Base-by-base conservation (phyloP, 345 rosid species). In the Aquilaria malaccensis region DNA sequence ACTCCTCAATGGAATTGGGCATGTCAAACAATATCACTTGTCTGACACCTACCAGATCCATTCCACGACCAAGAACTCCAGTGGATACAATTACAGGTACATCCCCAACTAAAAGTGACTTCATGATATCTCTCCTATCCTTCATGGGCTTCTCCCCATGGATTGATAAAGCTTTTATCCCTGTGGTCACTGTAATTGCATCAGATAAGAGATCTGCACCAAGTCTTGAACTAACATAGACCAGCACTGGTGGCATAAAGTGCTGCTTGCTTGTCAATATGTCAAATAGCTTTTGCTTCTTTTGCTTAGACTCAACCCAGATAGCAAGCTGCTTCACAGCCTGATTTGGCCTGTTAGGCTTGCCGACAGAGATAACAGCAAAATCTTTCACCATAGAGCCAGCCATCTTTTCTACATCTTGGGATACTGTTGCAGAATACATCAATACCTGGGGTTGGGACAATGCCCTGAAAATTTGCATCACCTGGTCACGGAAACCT, bases 261-360 rank as follows among this genome's bases (percentile, higher is more conserved):
- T 87, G 96, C 69, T 83, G 80, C 74, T 83, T 72, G 76, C 97
- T 89, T 65, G 15, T 80, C 74, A 89, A 70, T 65, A 93, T 68
- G 66, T 93, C 91, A 65, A 93, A 93, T 69, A 93, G 96, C 77
- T 93, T 93, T 65, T 87, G 88, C 80, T 93, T 93, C 83, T 93
- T 93, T 29, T 82, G 82, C 81, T 89, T 93, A 12, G 91, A 67
- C 71, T 89, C 96, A 56, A 87, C 97, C 98, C 98, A 93, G 61
- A 93, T 89, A 30, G 79, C 80, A 55, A 93, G 63, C 72, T 93
- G 90, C 75, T 81, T 87, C 77, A 87, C 89, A 57, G 88, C 91
- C 64, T 76, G 84, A 65, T 63, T 93, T 30, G 96, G 85, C 61
- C 29, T 67, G 77, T 75, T 82, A 32, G 82, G 85, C 73, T 81